Percentiles rank a stretch among this genome's conserved stretches.
These are phyloP conservation scores for Yamadazyma ubonensis DNA, from an alignment of 805 yeast genomes.

Conservation along the genomic window DNA sequence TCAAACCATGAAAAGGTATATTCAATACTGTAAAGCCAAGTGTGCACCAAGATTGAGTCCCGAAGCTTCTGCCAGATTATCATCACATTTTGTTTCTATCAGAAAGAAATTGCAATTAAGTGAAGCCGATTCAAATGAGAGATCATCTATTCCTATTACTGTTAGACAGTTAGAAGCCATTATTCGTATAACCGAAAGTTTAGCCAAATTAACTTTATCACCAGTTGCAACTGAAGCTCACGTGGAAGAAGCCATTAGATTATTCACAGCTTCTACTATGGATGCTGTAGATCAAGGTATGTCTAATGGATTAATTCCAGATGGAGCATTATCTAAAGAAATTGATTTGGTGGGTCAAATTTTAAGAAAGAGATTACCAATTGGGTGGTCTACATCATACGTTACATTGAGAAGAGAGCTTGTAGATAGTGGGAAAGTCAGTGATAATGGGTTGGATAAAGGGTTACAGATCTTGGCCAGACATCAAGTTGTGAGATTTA, in stretches of 20 bases:
- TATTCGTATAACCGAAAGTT: conserved; percentile 89
- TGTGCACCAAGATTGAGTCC: conserved; percentile 92
- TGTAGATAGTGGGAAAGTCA: conserved; percentile 60
- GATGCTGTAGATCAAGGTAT: conserved; percentile 81
- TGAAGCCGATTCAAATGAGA: conserved; percentile 78
- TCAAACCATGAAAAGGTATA: conserved; percentile 86
- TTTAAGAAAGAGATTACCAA: conserved; percentile 84
- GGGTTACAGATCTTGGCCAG: conserved; percentile 81
- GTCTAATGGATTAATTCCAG: conserved; percentile 42
- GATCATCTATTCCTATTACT: conserved; percentile 96
- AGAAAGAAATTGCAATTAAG: conserved; percentile 77
- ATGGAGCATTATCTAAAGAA: conserved; percentile 64
- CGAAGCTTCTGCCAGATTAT: conserved; percentile 85
- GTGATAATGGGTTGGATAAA: conserved; percentile 73
- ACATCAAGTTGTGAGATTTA: conserved; percentile 80
- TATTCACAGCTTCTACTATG: conserved; percentile 96
- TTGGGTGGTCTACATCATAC: conserved; percentile 94
- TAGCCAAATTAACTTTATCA: conserved; percentile 80
- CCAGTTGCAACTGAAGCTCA: conserved; percentile 86
- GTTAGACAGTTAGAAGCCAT: conserved; percentile 97
- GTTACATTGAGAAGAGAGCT: conserved; percentile 81
- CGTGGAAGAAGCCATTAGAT: conserved; percentile 91
- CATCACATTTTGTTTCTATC: conserved; percentile 90
- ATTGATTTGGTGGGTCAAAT: conserved; percentile 80
- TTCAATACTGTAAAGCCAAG: conserved; percentile 82